These are phyloP conservation scores for Tylopilus subfusipes DNA, from an alignment of 768 basidiomycete species.

Conservation along the genomic window DNA sequence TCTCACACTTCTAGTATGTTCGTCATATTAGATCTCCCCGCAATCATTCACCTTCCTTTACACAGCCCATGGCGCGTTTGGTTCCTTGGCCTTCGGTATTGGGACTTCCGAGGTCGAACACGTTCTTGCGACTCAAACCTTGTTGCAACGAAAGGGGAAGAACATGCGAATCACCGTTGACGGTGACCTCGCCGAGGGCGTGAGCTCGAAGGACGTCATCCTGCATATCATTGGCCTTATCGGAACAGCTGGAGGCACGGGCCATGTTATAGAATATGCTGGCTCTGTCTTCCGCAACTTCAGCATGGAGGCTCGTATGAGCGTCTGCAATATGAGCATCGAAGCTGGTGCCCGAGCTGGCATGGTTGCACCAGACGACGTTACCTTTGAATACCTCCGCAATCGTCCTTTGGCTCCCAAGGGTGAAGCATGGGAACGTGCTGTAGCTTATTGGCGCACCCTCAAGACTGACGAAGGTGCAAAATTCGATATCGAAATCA, in stretches of 20 bases:
- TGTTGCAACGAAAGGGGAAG: slow-evolving; percentile 83
- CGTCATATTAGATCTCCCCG: not conserved
- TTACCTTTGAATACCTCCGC: slow-evolving; percentile 81
- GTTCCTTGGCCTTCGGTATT: slow-evolving; percentile 89
- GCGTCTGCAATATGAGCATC: slow-evolving; percentile 93
- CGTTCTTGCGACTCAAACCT: slow-evolving; percentile 87
- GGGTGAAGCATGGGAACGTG: slow-evolving; percentile 81
- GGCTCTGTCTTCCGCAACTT: slow-evolving; percentile 84
- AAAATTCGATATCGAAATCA: slow-evolving; percentile 78
- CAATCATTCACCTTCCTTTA: slow-evolving; percentile 1
- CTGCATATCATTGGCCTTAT: slow-evolving; percentile 88
- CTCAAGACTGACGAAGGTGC: slow-evolving; percentile 79
- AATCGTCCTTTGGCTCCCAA: slow-evolving; percentile 79
- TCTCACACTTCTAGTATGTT: slow-evolving; percentile 86
- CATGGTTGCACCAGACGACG: slow-evolving; percentile 88
- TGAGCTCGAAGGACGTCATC: slow-evolving; percentile 87
- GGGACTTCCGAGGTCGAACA: slow-evolving; percentile 95
- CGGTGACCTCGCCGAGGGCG: slow-evolving; percentile 74
- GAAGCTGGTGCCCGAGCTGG: slow-evolving; percentile 91
- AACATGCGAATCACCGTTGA: slow-evolving; percentile 92
- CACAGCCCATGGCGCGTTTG: slow-evolving; percentile 86
- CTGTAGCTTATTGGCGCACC: slow-evolving; percentile 82
- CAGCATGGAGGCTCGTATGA: slow-evolving; percentile 90
- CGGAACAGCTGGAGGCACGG: slow-evolving; percentile 91
- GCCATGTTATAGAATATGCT: slow-evolving; percentile 87